phyloP scores from a whole-genome alignment of 2,329 filamentous ascomycete genomes.

The Aspergillus cejpii region DNA sequence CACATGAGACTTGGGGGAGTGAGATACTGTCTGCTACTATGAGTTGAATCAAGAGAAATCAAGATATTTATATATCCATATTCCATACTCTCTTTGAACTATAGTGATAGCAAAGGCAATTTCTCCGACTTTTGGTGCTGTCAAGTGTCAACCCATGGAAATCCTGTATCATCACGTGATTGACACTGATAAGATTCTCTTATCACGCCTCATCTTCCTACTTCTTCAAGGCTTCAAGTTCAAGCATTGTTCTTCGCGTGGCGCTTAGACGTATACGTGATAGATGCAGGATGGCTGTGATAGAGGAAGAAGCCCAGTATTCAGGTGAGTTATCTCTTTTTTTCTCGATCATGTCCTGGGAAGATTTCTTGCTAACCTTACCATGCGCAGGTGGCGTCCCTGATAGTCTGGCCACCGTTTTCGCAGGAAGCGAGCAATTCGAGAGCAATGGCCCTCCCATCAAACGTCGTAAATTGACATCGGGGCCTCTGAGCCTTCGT shows the following conservation, averaged over 20 bases:
- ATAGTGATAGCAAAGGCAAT: no score
- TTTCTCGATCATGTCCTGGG: neutral
- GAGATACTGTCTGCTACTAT: no score
- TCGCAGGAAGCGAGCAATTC: conserved; percentile 14
- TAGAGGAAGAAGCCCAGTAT: conserved; percentile 9
- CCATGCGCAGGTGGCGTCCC: conserved; percentile 19
- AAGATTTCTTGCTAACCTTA: conserved; percentile 2
- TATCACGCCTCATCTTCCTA: neutral
- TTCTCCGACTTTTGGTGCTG: no score
- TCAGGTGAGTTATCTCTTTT: conserved; percentile 6
- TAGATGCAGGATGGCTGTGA: conserved; percentile 14
- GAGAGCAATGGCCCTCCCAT: conserved; percentile 17
- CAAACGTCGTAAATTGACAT: conserved; percentile 31
- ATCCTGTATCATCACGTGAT: conserved; percentile 11
- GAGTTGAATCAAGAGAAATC: no score
- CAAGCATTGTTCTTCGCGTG: neutral
- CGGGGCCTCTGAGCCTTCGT: conserved; percentile 15
- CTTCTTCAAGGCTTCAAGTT: conserved; percentile 5
- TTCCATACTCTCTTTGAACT: no score
- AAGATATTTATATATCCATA: no score
- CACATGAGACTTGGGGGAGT: no score
- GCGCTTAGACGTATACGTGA: conserved; percentile 2
- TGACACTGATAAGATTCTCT: conserved; percentile 9
- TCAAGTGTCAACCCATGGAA: no score
- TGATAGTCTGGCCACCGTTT: conserved; percentile 18